These are phyloP conservation scores for Mycena indigotica DNA, from an alignment of 768 basidiomycete genomes.

Conservation along the genomic window DNA sequence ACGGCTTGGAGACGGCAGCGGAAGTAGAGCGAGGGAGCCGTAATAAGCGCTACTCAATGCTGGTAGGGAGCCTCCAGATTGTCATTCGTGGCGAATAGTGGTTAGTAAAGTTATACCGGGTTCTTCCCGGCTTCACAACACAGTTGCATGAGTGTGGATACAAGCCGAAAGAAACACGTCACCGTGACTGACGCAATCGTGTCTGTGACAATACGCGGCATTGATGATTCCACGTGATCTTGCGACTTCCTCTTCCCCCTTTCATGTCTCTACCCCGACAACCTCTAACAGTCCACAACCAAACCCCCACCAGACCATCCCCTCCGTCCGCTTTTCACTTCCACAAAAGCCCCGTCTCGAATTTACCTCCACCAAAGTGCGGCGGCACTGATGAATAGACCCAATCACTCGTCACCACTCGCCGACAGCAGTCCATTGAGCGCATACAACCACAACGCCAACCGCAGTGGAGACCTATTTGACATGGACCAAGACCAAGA, in stretches of 20 bases:
- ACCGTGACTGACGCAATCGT: background rate
- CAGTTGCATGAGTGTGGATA: background rate
- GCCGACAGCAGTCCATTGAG: constrained; percentile 13
- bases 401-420: constrained; percentile 17
- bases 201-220: background rate
- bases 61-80: no score
- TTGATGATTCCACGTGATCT: background rate
- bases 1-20: no score
- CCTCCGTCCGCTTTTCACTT: background rate
- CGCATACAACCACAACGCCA: background rate
- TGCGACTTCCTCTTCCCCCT: background rate
- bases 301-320: background rate
- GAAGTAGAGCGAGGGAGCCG: no score
- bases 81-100: no score
- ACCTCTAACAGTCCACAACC: background rate
- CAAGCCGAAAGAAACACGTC: background rate
- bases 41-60: no score
- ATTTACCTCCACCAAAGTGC: no score
- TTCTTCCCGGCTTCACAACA: no score
- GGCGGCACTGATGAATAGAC: background rate
- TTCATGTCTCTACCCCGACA: background rate
- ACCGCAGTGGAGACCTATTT: background rate
- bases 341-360: background rate
- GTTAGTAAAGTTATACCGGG: no score
- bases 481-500: background rate